Percentiles rank a stretch among this genome's conserved stretches.
Conservation (phyloP, 352 stramenopile genomes). For the Globisporangium abappressorium region DNA sequence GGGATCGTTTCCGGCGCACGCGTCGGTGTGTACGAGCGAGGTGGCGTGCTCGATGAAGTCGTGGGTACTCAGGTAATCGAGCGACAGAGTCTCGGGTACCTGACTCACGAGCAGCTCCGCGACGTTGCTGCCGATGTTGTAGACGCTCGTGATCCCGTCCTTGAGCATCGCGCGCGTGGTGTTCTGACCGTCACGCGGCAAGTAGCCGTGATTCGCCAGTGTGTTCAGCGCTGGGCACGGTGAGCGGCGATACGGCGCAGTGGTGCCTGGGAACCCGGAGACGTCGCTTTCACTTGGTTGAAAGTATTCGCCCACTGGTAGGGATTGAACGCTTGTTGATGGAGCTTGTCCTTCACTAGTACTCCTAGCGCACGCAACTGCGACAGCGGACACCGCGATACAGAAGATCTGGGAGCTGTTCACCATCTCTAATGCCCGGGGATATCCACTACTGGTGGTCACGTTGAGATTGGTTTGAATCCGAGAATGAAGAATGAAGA, state of each 20-base stretch:
- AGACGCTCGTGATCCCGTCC: slow-evolving; percentile 12
- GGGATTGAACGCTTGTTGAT: background rate
- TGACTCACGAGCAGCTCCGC: background rate
- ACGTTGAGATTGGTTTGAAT: too few relatives aligned
- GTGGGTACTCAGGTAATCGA: background rate
- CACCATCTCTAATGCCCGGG: too few relatives aligned
- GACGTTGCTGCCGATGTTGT: slow-evolving; percentile 26
- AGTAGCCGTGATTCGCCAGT: slow-evolving; percentile 34
- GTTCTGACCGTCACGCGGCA: slow-evolving; percentile 26
- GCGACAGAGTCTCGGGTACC: background rate
- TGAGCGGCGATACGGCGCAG: slow-evolving; percentile 23
- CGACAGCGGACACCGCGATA: too few relatives aligned
- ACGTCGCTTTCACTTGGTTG: slow-evolving; percentile 2
- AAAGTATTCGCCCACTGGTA: background rate
- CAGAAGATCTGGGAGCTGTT: too few relatives aligned
- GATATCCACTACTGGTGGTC: too few relatives aligned
- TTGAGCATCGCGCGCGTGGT: slow-evolving; percentile 18
- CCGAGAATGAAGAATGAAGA: too few relatives aligned
- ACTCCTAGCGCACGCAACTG: too few relatives aligned
- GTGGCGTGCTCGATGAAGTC: background rate
- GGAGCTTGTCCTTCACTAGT: too few relatives aligned
- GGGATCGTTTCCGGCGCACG: background rate
- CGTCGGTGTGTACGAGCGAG: background rate
- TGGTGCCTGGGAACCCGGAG: slow-evolving; percentile 18
- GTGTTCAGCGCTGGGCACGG: slow-evolving; percentile 38